Evolutionary conservation across 352 stramenopile species (phyloP).

Genomic region (Pythium graminicola): DNA sequence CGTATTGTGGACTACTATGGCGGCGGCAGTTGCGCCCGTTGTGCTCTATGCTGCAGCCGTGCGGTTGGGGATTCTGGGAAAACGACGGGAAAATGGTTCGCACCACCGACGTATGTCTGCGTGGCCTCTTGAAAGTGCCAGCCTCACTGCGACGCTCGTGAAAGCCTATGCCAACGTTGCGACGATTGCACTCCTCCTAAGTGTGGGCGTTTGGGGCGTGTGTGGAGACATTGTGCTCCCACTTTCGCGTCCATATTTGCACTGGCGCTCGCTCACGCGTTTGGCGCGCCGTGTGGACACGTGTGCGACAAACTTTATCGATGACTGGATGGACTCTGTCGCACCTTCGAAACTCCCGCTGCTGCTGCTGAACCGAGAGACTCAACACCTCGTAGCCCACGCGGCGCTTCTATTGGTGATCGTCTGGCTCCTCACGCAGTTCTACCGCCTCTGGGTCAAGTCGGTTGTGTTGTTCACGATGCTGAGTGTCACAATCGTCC

Average conservation of each 20-base stretch:
- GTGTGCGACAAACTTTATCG: slow-evolving; percentile 6
- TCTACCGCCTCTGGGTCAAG: slow-evolving; percentile 61
- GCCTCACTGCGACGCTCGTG: slow-evolving; percentile 7
- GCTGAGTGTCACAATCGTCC: slow-evolving; percentile 26
- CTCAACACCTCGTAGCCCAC: slow-evolving; percentile 2
- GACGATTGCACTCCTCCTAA: slow-evolving; percentile 15
- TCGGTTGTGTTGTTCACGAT: slow-evolving; percentile 36
- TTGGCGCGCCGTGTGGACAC: slow-evolving; percentile 2
- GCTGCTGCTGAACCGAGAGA: slow-evolving; percentile 2
- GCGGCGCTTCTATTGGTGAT: slow-evolving; percentile 4
- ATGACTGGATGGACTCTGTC: slow-evolving; percentile 8
- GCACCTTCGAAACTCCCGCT: background rate
- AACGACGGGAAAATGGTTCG: background rate
- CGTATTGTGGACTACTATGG: slow-evolving; percentile 46
- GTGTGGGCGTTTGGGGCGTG: background rate
- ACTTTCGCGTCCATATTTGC: slow-evolving; percentile 4
- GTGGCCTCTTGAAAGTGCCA: slow-evolving; percentile 26
- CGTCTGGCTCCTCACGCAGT: slow-evolving; percentile 33
- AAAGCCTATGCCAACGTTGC: slow-evolving; percentile 24
- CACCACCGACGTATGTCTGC: background rate
- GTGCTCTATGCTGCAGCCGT: slow-evolving; percentile 32
- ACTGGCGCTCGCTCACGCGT: slow-evolving; percentile 10
- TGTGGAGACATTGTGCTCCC: slow-evolving; percentile 6
- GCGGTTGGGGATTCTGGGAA: background rate
- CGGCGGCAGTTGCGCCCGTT: slow-evolving; percentile 33